These are phyloP conservation scores for Globisporangium yorkense DNA, from an alignment of 352 stramenopile species.

Conservation along the genomic window DNA sequence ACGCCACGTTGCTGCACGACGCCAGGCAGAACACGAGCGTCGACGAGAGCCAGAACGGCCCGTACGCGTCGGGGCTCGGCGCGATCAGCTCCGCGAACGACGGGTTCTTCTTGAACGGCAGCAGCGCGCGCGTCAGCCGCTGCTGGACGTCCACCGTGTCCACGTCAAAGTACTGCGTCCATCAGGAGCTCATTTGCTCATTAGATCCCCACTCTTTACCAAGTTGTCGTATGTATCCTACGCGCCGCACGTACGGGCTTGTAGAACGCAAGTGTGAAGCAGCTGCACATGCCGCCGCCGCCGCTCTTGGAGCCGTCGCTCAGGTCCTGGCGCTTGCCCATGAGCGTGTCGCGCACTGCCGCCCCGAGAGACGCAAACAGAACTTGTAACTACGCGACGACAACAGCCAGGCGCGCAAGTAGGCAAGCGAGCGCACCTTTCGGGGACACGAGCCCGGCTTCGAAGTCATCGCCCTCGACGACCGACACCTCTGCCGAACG, in stretches of 20 bases:
- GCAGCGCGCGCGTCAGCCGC: constrained; percentile 57
- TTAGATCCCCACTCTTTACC: too few relatives aligned
- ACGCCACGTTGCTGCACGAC: constrained; percentile 80
- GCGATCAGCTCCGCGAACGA: constrained; percentile 70
- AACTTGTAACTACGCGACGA: too few relatives aligned
- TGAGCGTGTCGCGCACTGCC: constrained; percentile 50
- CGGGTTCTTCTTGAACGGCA: constrained; percentile 84
- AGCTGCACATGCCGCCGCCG: constrained; percentile 59
- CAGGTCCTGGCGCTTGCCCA: constrained; percentile 41
- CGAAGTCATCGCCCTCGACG: constrained; percentile 59
- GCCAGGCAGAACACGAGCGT: constrained; percentile 86
- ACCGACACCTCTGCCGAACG: constrained; percentile 62
- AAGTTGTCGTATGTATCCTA: too few relatives aligned
- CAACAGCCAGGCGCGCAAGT: background rate
- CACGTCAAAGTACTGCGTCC: constrained; percentile 76
- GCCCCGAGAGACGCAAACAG: too few relatives aligned
- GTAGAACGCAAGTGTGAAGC: constrained; percentile 78
- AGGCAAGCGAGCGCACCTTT: constrained; percentile 31
- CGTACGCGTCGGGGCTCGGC: constrained; percentile 66
- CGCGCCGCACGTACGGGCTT: constrained; percentile 44
- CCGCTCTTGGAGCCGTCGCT: constrained; percentile 25
- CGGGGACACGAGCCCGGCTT: constrained; percentile 69
- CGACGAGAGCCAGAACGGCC: constrained; percentile 77
- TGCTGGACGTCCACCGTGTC: constrained; percentile 79
- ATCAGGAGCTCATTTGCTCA: background rate